phyloP scores from a whole-genome alignment of 139 green algal species.

The Asterochloris sp. region DNA sequence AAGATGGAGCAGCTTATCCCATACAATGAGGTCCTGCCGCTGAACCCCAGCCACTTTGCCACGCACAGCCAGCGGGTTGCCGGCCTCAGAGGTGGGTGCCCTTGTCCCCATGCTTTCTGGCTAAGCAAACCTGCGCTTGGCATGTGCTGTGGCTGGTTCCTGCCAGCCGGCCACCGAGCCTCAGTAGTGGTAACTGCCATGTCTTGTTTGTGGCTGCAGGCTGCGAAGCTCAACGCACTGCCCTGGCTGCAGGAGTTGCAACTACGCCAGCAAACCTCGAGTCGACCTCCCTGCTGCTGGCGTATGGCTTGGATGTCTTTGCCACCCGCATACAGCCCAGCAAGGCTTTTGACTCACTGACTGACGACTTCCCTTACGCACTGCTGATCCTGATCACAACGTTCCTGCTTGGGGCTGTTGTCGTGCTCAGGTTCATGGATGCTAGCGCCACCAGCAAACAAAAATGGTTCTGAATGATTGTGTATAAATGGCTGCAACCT shows the following conservation, averaged over 20 bases:
- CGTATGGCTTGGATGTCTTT: constrained; percentile 72
- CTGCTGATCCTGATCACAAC: constrained; percentile 73
- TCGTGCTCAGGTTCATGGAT: constrained; percentile 16
- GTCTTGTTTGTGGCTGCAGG: no score
- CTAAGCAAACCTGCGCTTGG: no score
- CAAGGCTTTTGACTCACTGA: constrained; percentile 79
- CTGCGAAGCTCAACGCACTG: background rate
- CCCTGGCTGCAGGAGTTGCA: constrained; percentile 27
- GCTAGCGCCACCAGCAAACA: background rate
- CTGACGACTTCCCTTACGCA: constrained; percentile 89
- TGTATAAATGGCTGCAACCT: no score
- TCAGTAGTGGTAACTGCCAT: background rate
- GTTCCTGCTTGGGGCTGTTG: constrained; percentile 1
- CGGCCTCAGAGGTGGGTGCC: constrained; percentile 20
- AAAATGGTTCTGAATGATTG: constrained; percentile 15
- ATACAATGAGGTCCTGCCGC: constrained; percentile 68
- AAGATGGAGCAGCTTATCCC: constrained; percentile 83
- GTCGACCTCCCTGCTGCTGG: constrained; percentile 73
- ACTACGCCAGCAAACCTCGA: constrained; percentile 73
- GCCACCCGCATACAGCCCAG: constrained; percentile 79
- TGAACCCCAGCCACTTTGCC: constrained; percentile 44
- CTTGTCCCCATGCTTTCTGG: no score
- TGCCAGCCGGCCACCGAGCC: no score
- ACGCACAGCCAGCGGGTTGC: constrained; percentile 53
- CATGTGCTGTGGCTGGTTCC: no score